A percentile compares a stretch with the other conserved stretches of the same genome.
phyloP scores from a whole-genome alignment of 2,329 filamentous ascomycete species.

The Exophiala sp. region DNA sequence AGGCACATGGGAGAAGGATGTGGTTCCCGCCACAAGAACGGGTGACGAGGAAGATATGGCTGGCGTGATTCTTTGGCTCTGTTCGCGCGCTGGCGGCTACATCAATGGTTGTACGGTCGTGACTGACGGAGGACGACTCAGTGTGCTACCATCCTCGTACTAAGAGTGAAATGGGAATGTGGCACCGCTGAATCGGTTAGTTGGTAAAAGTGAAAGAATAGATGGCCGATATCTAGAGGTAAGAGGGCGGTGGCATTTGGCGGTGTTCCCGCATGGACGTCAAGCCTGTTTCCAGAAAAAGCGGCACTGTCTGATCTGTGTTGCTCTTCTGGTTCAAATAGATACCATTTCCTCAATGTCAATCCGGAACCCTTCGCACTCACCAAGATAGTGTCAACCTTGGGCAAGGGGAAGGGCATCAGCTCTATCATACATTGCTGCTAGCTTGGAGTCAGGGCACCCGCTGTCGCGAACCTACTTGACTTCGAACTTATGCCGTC shows the following conservation, averaged over 20 bases:
- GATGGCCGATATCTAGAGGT: slow-evolving; percentile 1
- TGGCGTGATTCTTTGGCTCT: slow-evolving; percentile 63
- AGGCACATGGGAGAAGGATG: slow-evolving; percentile 40
- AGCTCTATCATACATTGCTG: too few species aligned
- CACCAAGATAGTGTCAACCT: too few species aligned
- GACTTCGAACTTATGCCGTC: too few species aligned
- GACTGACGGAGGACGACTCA: slow-evolving; percentile 61
- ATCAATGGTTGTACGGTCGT: slow-evolving; percentile 62
- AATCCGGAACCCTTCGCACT: too few species aligned
- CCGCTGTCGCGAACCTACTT: too few species aligned
- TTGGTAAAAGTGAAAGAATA: neutral
- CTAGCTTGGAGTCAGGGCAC: too few species aligned
- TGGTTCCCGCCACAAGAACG: slow-evolving; percentile 56
- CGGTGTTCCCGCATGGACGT: neutral
- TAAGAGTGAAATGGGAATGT: slow-evolving; percentile 29
- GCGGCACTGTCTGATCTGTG: too few species aligned
- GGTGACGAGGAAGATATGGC: slow-evolving; percentile 63
- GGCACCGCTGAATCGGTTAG: neutral
- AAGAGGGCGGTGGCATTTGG: neutral
- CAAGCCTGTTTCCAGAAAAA: too few species aligned
- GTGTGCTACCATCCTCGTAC: slow-evolving; percentile 54
- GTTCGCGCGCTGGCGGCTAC: slow-evolving; percentile 62
- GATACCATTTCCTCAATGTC: too few species aligned
- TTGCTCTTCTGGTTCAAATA: too few species aligned
- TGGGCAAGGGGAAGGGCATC: too few species aligned